Conservation (phyloP, 805 yeast genomes). For the Metschnikowia similis region DNA sequence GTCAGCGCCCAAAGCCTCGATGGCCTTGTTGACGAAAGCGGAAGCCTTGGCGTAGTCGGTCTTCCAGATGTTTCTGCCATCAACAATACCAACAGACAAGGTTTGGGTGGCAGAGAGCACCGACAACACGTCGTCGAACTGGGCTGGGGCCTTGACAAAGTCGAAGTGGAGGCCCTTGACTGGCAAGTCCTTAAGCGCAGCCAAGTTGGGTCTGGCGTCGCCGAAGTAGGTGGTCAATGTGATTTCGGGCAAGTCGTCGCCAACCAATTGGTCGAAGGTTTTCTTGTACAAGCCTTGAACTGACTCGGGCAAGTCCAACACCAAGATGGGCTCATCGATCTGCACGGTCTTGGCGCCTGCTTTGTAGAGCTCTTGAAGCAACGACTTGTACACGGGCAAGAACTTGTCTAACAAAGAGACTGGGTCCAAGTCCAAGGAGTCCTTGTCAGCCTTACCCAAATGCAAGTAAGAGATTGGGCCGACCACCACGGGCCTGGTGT, state of each 20-base stretch:
- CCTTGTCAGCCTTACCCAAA: slow-evolving; percentile 98
- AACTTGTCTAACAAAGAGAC: slow-evolving; percentile 82
- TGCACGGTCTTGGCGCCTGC: slow-evolving; percentile 97
- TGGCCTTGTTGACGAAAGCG: slow-evolving; percentile 75
- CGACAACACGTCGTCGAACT: slow-evolving; percentile 75
- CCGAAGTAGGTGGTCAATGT: slow-evolving; percentile 93
- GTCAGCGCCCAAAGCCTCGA: slow-evolving; percentile 78
- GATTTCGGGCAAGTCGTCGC: slow-evolving; percentile 68
- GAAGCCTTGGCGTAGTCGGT: slow-evolving; percentile 88
- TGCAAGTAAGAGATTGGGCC: slow-evolving; percentile 95
- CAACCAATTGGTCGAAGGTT: slow-evolving; percentile 75
- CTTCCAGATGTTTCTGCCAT: slow-evolving; percentile 99
- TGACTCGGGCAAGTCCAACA: slow-evolving; percentile 82
- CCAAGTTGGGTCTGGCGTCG: slow-evolving; percentile 95
- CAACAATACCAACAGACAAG: slow-evolving; percentile 94
- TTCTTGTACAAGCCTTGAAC: slow-evolving; percentile 83
- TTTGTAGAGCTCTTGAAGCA: slow-evolving; percentile 77
- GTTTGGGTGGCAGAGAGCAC: slow-evolving; percentile 67
- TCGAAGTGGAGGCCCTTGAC: slow-evolving; percentile 96
- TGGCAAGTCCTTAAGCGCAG: slow-evolving; percentile 83
- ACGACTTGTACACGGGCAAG: slow-evolving; percentile 88
- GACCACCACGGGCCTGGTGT: slow-evolving; percentile 94
- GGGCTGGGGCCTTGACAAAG: slow-evolving; percentile 94
- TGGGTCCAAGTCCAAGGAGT: slow-evolving; percentile 92
- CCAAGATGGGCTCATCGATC: slow-evolving; percentile 96